Evolutionary conservation across 1,284 basidiomycete genomes (phyloP).

Genomic region (Cystobasidium sp.): DNA sequence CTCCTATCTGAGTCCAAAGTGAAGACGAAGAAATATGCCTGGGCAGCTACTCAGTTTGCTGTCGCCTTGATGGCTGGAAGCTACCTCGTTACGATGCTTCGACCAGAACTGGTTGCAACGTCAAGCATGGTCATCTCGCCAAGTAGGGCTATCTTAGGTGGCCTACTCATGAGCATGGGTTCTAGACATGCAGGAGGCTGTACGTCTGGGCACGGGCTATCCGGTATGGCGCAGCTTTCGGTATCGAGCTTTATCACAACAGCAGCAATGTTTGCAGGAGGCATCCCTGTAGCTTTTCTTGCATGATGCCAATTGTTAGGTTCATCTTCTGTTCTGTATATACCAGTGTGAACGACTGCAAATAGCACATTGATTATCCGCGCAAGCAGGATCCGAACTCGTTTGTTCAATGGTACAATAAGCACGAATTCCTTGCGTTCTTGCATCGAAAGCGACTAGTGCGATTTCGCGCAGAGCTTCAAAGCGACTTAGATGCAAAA

Average conservation of each 20-base stretch:
- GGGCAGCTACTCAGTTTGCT: slow-evolving; percentile 12
- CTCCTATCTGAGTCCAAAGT: not conserved
- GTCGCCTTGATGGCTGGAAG: slow-evolving; percentile 9
- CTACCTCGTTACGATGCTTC: not conserved
- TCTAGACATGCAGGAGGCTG: slow-evolving; percentile 28
- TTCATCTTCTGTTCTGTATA: too few species aligned
- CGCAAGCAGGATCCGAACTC: too few species aligned
- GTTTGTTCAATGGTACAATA: too few species aligned
- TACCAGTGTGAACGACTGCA: too few species aligned
- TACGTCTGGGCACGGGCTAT: slow-evolving; percentile 26
- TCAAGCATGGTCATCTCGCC: slow-evolving; percentile 13
- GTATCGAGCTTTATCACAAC: slow-evolving; percentile 23
- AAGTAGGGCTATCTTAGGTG: slow-evolving; percentile 14
- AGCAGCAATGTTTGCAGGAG: slow-evolving; percentile 30
- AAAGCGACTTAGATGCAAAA: too few species aligned
- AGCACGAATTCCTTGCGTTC: too few species aligned
- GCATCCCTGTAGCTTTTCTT: slow-evolving; percentile 10
- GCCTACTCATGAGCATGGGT: slow-evolving; percentile 18
- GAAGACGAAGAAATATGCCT: not conserved
- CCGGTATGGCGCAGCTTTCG: slow-evolving; percentile 5
- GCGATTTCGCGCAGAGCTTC: too few species aligned
- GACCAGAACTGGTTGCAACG: not conserved
- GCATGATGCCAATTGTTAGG: not conserved
- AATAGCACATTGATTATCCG: too few species aligned
- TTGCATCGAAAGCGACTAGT: too few species aligned